Percentiles rank a stretch among this genome's conserved stretches.
Conservation (phyloP, 1,284 basidiomycete genomes). For the Ceratobasidium theobromae region DNA sequence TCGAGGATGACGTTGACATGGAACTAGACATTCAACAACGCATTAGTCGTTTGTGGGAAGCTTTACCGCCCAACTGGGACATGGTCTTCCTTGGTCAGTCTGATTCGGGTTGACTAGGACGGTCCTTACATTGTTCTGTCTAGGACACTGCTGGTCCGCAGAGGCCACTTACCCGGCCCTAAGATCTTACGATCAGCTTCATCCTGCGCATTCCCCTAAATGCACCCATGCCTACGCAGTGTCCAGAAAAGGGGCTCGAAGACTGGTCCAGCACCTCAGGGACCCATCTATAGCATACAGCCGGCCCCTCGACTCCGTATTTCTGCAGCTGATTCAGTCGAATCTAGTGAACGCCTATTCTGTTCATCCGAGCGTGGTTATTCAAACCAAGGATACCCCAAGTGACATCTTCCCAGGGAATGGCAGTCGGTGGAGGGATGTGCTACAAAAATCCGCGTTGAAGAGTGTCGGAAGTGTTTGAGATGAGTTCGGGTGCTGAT, state of each 20-base stretch:
- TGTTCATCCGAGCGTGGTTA: constrained; percentile 43
- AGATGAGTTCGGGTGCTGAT: too few species aligned
- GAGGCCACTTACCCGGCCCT: constrained; percentile 33
- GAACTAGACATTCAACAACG: constrained; percentile 55
- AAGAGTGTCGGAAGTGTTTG: background rate
- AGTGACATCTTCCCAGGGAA: constrained; percentile 43
- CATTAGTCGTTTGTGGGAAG: constrained; percentile 55
- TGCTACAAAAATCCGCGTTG: constrained; percentile 43
- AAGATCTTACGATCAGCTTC: constrained; percentile 21
- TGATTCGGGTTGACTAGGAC: background rate
- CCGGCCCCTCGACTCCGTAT: constrained; percentile 40
- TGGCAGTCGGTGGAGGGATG: constrained; percentile 41
- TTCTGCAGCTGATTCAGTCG: constrained; percentile 41
- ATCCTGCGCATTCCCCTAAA: constrained; percentile 35
- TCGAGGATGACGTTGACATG: constrained; percentile 80
- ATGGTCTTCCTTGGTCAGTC: constrained; percentile 66
- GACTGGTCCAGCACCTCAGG: constrained; percentile 20
- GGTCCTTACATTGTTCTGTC: background rate
- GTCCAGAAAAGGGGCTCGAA: constrained; percentile 16
- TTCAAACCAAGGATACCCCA: constrained; percentile 42
- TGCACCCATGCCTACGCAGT: constrained; percentile 36
- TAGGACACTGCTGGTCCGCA: constrained; percentile 37
- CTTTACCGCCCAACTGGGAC: constrained; percentile 68
- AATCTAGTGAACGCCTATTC: constrained; percentile 41
- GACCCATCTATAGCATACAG: constrained; percentile 36